Evolutionary conservation across 2,329 filamentous ascomycete species (phyloP).

Genomic region (Elsinoe australis): DNA sequence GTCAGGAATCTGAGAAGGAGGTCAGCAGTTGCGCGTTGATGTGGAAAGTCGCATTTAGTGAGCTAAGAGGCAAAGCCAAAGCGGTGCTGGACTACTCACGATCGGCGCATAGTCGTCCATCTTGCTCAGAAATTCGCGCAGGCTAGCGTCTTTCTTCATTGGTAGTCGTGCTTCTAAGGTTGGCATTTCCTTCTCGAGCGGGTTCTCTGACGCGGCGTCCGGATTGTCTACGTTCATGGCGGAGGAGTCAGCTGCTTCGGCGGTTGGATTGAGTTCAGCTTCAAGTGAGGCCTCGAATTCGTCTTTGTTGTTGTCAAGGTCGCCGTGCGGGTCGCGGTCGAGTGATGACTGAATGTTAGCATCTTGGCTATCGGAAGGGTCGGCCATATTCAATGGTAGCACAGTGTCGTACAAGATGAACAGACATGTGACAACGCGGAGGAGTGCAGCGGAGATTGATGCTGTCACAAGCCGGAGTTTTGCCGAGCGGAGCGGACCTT

Average conservation of each 20-base stretch:
- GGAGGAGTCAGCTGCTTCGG: conserved; percentile 19
- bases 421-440: conserved; percentile 2
- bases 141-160: conserved; percentile 80
- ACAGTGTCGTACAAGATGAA: conserved; percentile 3
- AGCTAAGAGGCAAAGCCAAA: neutral
- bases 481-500: conserved; percentile 6
- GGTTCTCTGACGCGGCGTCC: conserved; percentile 28
- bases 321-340: conserved; percentile 13
- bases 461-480: neutral
- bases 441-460: conserved; percentile 1
- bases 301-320: conserved; percentile 26
- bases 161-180: conserved; percentile 57
- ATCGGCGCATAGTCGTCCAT: conserved; percentile 99
- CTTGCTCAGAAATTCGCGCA: conserved; percentile 87
- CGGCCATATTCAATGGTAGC: conserved; percentile 13
- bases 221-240: conserved; percentile 32
- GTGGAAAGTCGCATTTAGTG: too few relatives aligned
- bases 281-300: conserved; percentile 37
- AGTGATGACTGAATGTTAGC: conserved; percentile 7
- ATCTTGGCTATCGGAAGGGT: conserved; percentile 15
- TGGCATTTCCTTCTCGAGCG: conserved; percentile 28
- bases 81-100: conserved; percentile 48
- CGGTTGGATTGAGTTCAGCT: conserved; percentile 32
- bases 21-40: neutral
- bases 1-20: conserved; percentile 70